A percentile compares a stretch with the other conserved stretches of the same genome.
Evolutionary conservation across 2,329 filamentous ascomycete species (phyloP).

Genomic region (Neonectria punicea): DNA sequence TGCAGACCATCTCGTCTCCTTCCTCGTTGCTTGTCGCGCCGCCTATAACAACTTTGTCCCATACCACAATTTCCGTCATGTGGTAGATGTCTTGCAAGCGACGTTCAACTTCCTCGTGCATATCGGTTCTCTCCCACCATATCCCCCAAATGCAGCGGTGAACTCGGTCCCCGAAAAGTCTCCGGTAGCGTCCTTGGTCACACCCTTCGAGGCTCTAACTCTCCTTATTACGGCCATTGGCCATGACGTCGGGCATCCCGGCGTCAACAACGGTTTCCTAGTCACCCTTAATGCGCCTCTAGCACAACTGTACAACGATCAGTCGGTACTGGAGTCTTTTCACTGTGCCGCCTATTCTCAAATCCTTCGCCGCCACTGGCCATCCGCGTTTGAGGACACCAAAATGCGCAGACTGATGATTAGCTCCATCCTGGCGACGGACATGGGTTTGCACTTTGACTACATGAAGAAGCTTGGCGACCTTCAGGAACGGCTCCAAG

Average conservation of each 20-base stretch:
- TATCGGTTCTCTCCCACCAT: slow-evolving; percentile 79
- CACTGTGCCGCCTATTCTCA: slow-evolving; percentile 98
- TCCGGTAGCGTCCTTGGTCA: slow-evolving; percentile 79
- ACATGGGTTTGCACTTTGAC: slow-evolving; percentile 97
- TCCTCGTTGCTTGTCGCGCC: slow-evolving; percentile 86
- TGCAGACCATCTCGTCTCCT: slow-evolving; percentile 82
- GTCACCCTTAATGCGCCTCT: slow-evolving; percentile 91
- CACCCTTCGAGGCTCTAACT: slow-evolving; percentile 87
- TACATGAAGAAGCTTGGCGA: slow-evolving; percentile 92
- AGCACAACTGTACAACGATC: slow-evolving; percentile 96
- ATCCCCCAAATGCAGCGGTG: slow-evolving; percentile 56
- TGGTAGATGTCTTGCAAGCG: slow-evolving; percentile 94
- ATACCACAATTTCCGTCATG: slow-evolving; percentile 98
- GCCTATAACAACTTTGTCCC: slow-evolving; percentile 98
- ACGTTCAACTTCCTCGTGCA: slow-evolving; percentile 89
- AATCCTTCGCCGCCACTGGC: slow-evolving; percentile 93
- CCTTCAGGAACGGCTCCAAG: slow-evolving; percentile 80
- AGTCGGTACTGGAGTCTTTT: slow-evolving; percentile 95
- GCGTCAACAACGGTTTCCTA: slow-evolving; percentile 97
- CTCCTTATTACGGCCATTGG: slow-evolving; percentile 96
- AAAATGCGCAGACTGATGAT: slow-evolving; percentile 92
- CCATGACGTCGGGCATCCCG: slow-evolving; percentile 96
- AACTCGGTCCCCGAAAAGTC: slow-evolving; percentile 58
- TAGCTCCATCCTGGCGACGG: slow-evolving; percentile 95
- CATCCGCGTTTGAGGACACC: slow-evolving; percentile 78